These are phyloP conservation scores for Taiozyma sp. DNA, from an alignment of 1,139 yeast genomes.

Conservation along the genomic window DNA sequence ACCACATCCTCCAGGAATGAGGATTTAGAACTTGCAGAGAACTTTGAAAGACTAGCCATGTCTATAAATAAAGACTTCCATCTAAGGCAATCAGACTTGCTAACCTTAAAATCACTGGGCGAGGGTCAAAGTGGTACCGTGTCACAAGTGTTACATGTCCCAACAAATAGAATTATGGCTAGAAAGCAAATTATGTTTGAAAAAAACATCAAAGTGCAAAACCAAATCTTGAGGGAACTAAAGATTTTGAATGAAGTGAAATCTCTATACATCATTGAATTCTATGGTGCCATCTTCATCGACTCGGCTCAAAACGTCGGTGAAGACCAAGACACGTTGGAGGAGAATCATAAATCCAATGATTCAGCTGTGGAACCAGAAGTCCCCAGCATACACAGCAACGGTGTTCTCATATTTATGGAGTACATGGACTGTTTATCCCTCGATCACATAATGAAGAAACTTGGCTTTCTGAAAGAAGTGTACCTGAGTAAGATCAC, in stretches of 20 bases:
- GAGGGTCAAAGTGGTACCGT: conserved; percentile 95
- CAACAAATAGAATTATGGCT: conserved; percentile 88
- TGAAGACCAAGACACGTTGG: conserved; percentile 2
- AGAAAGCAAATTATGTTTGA: conserved; percentile 85
- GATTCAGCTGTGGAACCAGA: conserved; percentile 7
- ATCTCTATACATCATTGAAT: conserved; percentile 78
- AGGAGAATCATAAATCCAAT: conserved; percentile 1
- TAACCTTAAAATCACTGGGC: conserved; percentile 75
- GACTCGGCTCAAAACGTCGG: conserved; percentile 11
- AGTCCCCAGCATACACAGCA: conserved; percentile 15
- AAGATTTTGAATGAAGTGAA: conserved; percentile 89
- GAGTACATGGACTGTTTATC: conserved; percentile 96
- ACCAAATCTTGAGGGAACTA: conserved; percentile 84
- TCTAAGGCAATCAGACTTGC: conserved; percentile 63
- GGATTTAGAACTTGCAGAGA: conserved; percentile 31
- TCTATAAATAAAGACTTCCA: conserved; percentile 25
- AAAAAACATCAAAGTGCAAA: conserved; percentile 69
- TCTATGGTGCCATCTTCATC: conserved; percentile 65
- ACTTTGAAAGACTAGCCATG: conserved; percentile 29
- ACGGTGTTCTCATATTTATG: conserved; percentile 69
- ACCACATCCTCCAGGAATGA: conserved; percentile 20
- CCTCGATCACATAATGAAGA: conserved; percentile 67
- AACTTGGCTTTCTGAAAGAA: conserved; percentile 56
- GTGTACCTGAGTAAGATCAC: conserved; percentile 71
- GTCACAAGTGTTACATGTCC: conserved; percentile 80